Percentiles rank a stretch among this genome's conserved stretches.
These are phyloP conservation scores for Aspergillus neoniger DNA, from an alignment of 2,329 filamentous ascomycete genomes.

Conservation along the genomic window DNA sequence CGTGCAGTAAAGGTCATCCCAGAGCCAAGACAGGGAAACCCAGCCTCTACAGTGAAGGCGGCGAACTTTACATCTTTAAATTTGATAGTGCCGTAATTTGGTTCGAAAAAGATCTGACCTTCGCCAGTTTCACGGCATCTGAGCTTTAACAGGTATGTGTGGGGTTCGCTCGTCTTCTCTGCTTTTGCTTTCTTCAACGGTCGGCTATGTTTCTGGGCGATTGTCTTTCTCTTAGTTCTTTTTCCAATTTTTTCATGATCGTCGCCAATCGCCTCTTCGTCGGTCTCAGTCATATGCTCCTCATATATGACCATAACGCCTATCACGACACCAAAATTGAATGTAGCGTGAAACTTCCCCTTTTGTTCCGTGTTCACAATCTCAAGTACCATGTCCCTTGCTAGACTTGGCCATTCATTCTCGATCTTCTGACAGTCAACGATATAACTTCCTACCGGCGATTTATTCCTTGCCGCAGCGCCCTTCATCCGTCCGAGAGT, in stretches of 20 bases:
- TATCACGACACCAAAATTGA: constrained; percentile 10
- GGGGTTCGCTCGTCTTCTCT: background rate
- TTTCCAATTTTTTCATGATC: background rate
- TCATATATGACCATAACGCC: constrained; percentile 8
- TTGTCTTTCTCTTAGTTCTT: constrained; percentile 5
- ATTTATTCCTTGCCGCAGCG: background rate
- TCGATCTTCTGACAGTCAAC: constrained; percentile 10
- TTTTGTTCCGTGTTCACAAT: constrained; percentile 2
- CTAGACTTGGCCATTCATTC: background rate
- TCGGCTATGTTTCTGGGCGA: background rate
- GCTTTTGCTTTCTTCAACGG: background rate
- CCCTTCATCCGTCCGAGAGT: background rate
- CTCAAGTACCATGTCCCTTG: background rate
- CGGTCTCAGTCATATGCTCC: background rate
- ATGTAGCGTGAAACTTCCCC: background rate
- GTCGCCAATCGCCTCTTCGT: background rate
- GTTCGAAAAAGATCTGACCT: constrained; percentile 4
- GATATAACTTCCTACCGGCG: constrained; percentile 5
- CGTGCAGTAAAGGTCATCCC: constrained; percentile 4
- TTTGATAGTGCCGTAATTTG: constrained; percentile 14
- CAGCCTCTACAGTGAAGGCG: constrained; percentile 9
- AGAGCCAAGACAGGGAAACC: constrained; percentile 1
- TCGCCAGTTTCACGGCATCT: constrained; percentile 16
- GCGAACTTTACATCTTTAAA: constrained; percentile 16
- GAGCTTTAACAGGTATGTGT: constrained; percentile 2